phyloP scores from a whole-genome alignment of 192 early-diverging fungal genomes.

The Spizellomyces sp. region DNA sequence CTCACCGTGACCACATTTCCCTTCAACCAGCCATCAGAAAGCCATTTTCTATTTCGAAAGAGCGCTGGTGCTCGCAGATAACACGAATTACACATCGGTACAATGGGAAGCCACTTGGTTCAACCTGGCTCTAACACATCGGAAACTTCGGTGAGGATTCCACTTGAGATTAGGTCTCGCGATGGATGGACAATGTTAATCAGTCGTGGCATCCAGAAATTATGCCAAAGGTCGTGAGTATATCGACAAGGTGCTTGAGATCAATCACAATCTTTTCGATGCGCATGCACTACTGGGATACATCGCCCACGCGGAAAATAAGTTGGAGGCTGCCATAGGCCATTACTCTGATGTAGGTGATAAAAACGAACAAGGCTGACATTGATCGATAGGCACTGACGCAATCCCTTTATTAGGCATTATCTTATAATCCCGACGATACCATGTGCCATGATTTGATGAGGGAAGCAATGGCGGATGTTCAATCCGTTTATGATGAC shows the following conservation, averaged over 20 bases:
- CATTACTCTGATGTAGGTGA: slow-evolving; percentile 35
- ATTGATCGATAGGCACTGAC: too few species aligned
- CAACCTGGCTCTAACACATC: slow-evolving; percentile 71
- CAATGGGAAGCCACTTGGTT: slow-evolving; percentile 66
- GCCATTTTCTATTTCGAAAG: slow-evolving; percentile 58
- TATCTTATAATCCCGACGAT: slow-evolving; percentile 24
- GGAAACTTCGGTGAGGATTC: slow-evolving; percentile 56
- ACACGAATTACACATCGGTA: slow-evolving; percentile 31
- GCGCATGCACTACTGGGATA: slow-evolving; percentile 55
- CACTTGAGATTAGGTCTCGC: neutral
- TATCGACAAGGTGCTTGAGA: slow-evolving; percentile 41
- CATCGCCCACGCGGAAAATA: slow-evolving; percentile 58
- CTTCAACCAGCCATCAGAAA: slow-evolving; percentile 46
- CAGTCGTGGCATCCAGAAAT: slow-evolving; percentile 33
- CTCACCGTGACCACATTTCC: too few species aligned
- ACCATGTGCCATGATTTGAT: slow-evolving; percentile 14
- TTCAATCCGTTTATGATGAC: slow-evolving; percentile 2
- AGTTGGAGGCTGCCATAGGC: slow-evolving; percentile 53
- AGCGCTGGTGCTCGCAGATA: slow-evolving; percentile 54
- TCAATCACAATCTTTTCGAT: slow-evolving; percentile 46
- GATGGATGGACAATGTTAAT: neutral
- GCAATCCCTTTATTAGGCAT: slow-evolving; percentile 4
- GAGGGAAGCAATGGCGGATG: neutral
- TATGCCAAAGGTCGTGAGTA: slow-evolving; percentile 39
- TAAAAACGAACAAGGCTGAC: too few species aligned